Conservation (phyloP, 306 rosid genomes). For the Vigna angularis region DNA sequence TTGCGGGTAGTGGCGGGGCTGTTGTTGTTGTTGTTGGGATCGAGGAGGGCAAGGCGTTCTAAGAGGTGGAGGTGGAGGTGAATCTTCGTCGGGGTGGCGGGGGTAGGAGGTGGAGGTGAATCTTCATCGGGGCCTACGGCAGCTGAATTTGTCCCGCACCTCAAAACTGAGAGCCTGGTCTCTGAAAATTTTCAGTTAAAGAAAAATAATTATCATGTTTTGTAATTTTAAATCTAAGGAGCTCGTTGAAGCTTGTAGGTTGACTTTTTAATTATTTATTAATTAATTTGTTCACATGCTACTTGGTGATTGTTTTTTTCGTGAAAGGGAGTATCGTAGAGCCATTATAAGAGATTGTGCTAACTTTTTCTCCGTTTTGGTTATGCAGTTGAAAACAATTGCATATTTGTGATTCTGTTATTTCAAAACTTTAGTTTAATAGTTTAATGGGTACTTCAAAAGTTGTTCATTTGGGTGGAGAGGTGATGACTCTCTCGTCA, state of each 20-base stretch:
- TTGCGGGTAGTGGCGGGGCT: no score
- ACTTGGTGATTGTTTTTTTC: constrained; percentile 79
- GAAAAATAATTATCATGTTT: not conserved
- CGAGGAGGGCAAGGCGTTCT: no score
- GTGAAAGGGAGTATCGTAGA: constrained; percentile 87
- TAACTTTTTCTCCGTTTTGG: constrained; percentile 20
- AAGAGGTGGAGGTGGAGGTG: no score
- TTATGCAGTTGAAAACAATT: constrained; percentile 20
- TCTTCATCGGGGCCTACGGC: no score
- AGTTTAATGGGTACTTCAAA: constrained; percentile 28
- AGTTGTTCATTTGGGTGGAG: constrained; percentile 17
- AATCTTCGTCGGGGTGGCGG: no score
- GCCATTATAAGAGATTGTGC: constrained; percentile 71
- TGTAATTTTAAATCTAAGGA: constrained; percentile 15
- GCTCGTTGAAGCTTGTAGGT: constrained; percentile 18
- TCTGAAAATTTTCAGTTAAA: constrained; percentile 37
- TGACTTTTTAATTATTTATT: constrained; percentile 3
- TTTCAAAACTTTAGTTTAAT: constrained; percentile 1
- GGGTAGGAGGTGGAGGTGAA: no score
- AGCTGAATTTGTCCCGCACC: constrained; percentile 74
- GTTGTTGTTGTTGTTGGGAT: no score
- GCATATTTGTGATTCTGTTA: not conserved
- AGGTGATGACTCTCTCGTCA: constrained; percentile 24
- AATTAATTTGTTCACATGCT: constrained; percentile 59
- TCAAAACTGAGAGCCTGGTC: constrained; percentile 93